phyloP scores from a whole-genome alignment of 768 basidiomycete species.

The Leccinum aurantiacum region DNA sequence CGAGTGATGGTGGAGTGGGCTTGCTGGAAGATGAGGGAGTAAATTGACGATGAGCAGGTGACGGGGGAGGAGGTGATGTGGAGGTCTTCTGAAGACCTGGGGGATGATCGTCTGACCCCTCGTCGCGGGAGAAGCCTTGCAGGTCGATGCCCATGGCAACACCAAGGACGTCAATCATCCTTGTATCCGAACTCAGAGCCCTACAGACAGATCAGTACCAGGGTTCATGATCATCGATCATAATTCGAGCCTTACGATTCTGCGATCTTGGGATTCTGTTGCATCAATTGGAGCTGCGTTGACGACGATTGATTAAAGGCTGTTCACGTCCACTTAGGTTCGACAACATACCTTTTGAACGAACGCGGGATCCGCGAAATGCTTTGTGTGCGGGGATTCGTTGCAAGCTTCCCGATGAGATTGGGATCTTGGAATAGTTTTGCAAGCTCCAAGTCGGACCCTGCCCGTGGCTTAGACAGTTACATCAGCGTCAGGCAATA shows the following conservation, averaged over 20 bases:
- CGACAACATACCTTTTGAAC: slow-evolving; percentile 54
- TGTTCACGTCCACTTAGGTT: not conserved
- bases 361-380: slow-evolving; percentile 79
- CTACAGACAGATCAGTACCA: slow-evolving; percentile 30
- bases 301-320: not conserved
- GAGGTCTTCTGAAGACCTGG: slow-evolving; percentile 45
- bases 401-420: slow-evolving; percentile 46
- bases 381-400: slow-evolving; percentile 81
- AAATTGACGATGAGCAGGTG: slow-evolving; percentile 32
- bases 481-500: slow-evolving; percentile 1
- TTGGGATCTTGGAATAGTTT: slow-evolving; percentile 85
- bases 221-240: not conserved
- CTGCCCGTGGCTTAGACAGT: slow-evolving; percentile 36
- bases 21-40: slow-evolving; percentile 40
- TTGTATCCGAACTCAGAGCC: slow-evolving; percentile 67
- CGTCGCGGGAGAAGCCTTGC: slow-evolving; percentile 79
- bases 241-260: slow-evolving; percentile 42
- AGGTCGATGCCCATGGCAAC: slow-evolving; percentile 93
- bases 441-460: slow-evolving; percentile 58
- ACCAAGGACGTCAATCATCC: slow-evolving; percentile 93
- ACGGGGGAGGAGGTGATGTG: slow-evolving; percentile 20
- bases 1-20: slow-evolving; percentile 42
- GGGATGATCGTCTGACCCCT: slow-evolving; percentile 80
- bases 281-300: slow-evolving; percentile 59
- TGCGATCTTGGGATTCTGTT: slow-evolving; percentile 62